A percentile compares a stretch with the other conserved stretches of the same genome.
Evolutionary conservation across 2,329 filamentous ascomycete species (phyloP).

Genomic region (Ophiostoma perfectum): DNA sequence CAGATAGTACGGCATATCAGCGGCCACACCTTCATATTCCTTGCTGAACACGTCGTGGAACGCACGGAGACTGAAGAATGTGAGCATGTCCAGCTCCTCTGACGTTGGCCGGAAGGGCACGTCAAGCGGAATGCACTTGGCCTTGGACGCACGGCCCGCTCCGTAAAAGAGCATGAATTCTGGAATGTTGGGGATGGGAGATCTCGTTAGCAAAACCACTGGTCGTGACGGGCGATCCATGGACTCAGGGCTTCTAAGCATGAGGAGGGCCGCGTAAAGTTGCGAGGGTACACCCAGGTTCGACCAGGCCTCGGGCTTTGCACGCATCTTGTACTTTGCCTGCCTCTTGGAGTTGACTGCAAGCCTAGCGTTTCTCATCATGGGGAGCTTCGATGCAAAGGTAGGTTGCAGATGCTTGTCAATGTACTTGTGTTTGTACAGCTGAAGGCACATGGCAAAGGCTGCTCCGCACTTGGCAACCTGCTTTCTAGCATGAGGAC

Average conservation of each 20-base stretch:
- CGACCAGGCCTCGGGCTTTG: conserved; percentile 73
- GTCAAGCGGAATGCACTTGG: conserved; percentile 45
- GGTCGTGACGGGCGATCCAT: conserved; percentile 57
- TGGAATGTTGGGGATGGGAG: conserved; percentile 58
- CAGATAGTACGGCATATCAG: conserved; percentile 76
- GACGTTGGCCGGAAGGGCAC: conserved; percentile 41
- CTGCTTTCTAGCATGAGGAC: conserved; percentile 61
- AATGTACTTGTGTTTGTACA: conserved; percentile 62
- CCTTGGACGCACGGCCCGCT: conserved; percentile 52
- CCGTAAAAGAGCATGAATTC: conserved; percentile 68
- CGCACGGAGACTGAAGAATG: conserved; percentile 65
- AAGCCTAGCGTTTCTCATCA: conserved; percentile 79
- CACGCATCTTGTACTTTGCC: conserved; percentile 67
- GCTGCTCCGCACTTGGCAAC: conserved; percentile 84
- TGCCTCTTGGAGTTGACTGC: conserved; percentile 76
- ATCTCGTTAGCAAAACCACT: conserved; percentile 66
- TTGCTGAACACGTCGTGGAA: conserved; percentile 91
- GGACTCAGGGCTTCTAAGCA: conserved; percentile 50
- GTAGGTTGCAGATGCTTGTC: conserved; percentile 69
- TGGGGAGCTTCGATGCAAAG: conserved; percentile 65
- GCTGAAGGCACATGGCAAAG: conserved; percentile 69
- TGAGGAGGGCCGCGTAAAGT: conserved; percentile 59
- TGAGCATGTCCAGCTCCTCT: conserved; percentile 49
- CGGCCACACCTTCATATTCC: conserved; percentile 57
- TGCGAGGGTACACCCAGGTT: conserved; percentile 41